Percentiles rank a stretch among this genome's conserved stretches.
phyloP scores from a whole-genome alignment of 441 rosid genomes.

The Brassica hybrid region DNA sequence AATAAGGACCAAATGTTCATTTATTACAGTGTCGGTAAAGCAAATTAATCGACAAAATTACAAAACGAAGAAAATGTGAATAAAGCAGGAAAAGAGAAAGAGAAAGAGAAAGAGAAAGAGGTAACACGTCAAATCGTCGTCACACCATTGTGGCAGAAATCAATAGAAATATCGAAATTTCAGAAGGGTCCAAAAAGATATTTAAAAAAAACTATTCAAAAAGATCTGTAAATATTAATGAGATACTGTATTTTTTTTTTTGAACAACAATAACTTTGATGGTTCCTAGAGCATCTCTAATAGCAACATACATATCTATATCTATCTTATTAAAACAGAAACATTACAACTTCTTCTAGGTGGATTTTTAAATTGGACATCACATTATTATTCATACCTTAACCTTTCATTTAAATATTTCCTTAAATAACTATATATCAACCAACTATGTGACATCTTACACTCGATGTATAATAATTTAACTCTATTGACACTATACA shows the following conservation, averaged over 20 bases:
- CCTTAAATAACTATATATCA: too few relatives aligned
- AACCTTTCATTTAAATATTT: too few relatives aligned
- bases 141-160: conserved; percentile 2
- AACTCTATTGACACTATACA: too few relatives aligned
- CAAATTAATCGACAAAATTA: conserved; percentile 9
- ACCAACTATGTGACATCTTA: too few relatives aligned
- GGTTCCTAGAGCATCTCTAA: too few relatives aligned
- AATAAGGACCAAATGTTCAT: conserved; percentile 2
- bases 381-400: too few relatives aligned
- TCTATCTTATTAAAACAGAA: too few relatives aligned
- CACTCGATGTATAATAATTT: too few relatives aligned
- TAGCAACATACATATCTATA: too few relatives aligned
- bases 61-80: conserved; percentile 4
- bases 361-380: too few relatives aligned
- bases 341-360: too few relatives aligned
- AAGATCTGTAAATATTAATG: conserved; percentile 19
- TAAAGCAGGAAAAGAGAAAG: neutral
- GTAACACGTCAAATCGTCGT: conserved; percentile 18
- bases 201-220: neutral
- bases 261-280: neutral
- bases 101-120: neutral
- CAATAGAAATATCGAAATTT: neutral
- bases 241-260: too few relatives aligned
- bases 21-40: conserved; percentile 25
- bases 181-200: neutral